A percentile compares a stretch with the other conserved stretches of the same genome.
Evolutionary conservation across 2,329 filamentous ascomycete species (phyloP).

Genomic region (Clathrospora elynae): DNA sequence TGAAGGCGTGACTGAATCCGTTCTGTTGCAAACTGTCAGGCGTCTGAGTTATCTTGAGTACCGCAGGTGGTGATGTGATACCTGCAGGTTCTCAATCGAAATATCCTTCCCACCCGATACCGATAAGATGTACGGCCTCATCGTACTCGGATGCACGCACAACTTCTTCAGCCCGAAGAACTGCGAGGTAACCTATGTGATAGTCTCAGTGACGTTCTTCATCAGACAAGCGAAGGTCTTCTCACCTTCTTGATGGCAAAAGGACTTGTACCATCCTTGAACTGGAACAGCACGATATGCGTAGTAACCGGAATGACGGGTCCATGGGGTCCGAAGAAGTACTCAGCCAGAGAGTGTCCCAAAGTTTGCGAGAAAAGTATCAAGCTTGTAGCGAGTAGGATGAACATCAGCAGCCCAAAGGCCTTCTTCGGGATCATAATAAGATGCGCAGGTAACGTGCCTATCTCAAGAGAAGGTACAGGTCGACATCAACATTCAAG

Average conservation of each 20-base stretch:
- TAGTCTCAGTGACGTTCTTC: constrained; percentile 15
- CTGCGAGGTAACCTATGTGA: constrained; percentile 33
- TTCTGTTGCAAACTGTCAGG: constrained; percentile 52
- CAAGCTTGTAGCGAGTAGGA: constrained; percentile 15
- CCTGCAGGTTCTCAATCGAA: constrained; percentile 42
- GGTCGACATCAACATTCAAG: no score
- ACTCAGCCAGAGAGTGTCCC: constrained; percentile 21
- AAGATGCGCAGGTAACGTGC: constrained; percentile 8
- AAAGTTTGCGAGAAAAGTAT: constrained; percentile 29
- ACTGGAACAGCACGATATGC: constrained; percentile 44
- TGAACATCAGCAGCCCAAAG: constrained; percentile 20
- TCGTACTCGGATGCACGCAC: constrained; percentile 37
- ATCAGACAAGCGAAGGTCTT: background rate
- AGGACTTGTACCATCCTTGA: constrained; percentile 34
- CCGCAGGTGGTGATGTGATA: no score
- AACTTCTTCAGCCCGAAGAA: constrained; percentile 40
- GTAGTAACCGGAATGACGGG: constrained; percentile 31
- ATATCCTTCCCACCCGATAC: constrained; percentile 42
- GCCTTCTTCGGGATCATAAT: constrained; percentile 35
- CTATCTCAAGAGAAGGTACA: no score
- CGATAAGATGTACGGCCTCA: constrained; percentile 35
- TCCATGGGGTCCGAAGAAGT: constrained; percentile 22
- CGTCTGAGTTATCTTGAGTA: no score
- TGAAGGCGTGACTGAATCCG: constrained; percentile 53
- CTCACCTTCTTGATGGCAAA: constrained; percentile 39